phyloP scores from a whole-genome alignment of 495 filamentous ascomycete species.

The Aspergillus baeticus region DNA sequence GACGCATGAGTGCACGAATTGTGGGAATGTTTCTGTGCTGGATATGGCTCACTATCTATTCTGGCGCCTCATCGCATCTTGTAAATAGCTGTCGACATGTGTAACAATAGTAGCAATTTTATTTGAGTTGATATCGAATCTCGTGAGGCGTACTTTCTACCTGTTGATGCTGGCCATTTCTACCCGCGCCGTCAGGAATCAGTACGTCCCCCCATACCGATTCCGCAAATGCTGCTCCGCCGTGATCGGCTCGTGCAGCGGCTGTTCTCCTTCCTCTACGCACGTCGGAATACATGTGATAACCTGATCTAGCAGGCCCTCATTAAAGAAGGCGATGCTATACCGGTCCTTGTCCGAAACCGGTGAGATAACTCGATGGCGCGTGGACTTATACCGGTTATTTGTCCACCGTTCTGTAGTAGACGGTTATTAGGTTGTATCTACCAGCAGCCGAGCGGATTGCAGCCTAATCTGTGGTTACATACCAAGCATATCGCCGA shows the following conservation, averaged over 20 bases:
- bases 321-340: constrained; percentile 9
- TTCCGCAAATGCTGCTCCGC: constrained; percentile 1
- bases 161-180: too few relatives aligned
- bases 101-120: too few relatives aligned
- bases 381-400: constrained; percentile 9
- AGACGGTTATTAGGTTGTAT: too few relatives aligned
- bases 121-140: too few relatives aligned
- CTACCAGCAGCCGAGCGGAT: too few relatives aligned
- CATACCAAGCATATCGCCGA: constrained; percentile 8
- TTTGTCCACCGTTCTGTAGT: constrained; percentile 12
- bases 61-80: too few relatives aligned
- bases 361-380: constrained; percentile 8
- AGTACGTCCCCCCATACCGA: neutral
- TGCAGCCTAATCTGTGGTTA: neutral
- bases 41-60: too few relatives aligned
- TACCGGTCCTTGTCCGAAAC: constrained; percentile 1
- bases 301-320: constrained; percentile 2
- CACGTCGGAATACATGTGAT: constrained; percentile 8
- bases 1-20: too few relatives aligned
- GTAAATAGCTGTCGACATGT: too few relatives aligned
- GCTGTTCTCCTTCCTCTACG: constrained; percentile 1
- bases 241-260: constrained; percentile 5
- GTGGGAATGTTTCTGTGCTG: too few relatives aligned
- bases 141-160: too few relatives aligned
- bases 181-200: too few relatives aligned